These are phyloP conservation scores for Fragaria iinumae DNA, from an alignment of 306 rosid genomes.

Conservation along the genomic window DNA sequence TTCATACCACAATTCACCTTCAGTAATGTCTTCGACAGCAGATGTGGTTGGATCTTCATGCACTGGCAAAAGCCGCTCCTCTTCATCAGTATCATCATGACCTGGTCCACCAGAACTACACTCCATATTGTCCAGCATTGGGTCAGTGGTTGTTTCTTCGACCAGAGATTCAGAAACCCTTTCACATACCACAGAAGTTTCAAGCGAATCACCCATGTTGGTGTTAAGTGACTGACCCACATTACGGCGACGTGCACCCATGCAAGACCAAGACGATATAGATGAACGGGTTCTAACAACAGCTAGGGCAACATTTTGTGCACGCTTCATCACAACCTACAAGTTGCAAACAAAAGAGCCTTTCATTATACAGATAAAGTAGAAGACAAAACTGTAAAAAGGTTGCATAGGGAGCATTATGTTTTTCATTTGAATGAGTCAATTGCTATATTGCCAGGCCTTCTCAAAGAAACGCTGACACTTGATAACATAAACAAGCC, in stretches of 20 bases:
- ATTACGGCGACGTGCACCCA: constrained; percentile 85
- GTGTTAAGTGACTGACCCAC: constrained; percentile 42
- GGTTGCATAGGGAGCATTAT: not conserved
- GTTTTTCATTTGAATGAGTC: constrained; percentile 6
- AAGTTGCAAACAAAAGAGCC: constrained; percentile 25
- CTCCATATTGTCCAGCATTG: constrained; percentile 39
- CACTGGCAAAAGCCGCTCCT: constrained; percentile 50
- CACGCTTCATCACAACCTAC: constrained; percentile 90
- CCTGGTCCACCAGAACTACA: constrained; percentile 53
- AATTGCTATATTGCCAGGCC: not conserved
- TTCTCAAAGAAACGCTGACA: not conserved
- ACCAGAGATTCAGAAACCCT: constrained; percentile 36
- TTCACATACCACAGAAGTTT: constrained; percentile 45
- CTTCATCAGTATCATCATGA: constrained; percentile 74
- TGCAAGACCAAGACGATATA: constrained; percentile 91
- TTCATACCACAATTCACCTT: constrained; percentile 82
- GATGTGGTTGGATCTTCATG: constrained; percentile 42
- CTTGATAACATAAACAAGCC: not conserved
- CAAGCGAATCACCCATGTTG: constrained; percentile 38
- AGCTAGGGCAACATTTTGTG: constrained; percentile 90
- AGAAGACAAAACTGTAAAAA: not conserved
- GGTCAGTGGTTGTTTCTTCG: constrained; percentile 28
- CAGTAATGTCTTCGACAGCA: constrained; percentile 51
- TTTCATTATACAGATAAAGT: constrained; percentile 6
- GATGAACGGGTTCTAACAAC: constrained; percentile 92